phyloP scores from a whole-genome alignment of 805 yeast genomes.

The Phaffomyces antillensis region DNA sequence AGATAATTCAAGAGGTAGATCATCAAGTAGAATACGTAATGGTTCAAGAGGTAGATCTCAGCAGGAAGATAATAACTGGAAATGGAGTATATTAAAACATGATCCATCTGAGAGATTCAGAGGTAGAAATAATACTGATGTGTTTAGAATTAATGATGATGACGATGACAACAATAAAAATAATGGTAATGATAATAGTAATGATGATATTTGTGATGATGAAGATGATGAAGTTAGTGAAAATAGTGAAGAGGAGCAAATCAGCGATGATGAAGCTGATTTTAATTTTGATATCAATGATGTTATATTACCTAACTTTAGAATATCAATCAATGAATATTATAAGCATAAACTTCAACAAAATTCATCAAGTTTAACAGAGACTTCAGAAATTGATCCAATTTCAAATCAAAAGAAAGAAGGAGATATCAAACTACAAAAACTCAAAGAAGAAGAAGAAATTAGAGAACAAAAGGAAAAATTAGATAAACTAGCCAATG shows the following conservation, averaged over 20 bases:
- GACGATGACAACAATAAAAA: slow-evolving; percentile 17
- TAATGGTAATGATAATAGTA: slow-evolving; percentile 16
- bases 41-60: slow-evolving; percentile 23
- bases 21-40: slow-evolving; percentile 14
- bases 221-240: slow-evolving; percentile 21
- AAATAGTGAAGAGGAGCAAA: slow-evolving; percentile 47
- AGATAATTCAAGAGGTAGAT: slow-evolving; percentile 8
- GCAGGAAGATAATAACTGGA: slow-evolving; percentile 25
- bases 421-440: background rate
- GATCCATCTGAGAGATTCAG: slow-evolving; percentile 65
- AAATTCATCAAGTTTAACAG: slow-evolving; percentile 6
- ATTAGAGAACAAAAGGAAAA: slow-evolving; percentile 6
- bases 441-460: slow-evolving; percentile 1
- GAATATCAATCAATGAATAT: slow-evolving; percentile 28
- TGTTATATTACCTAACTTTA: slow-evolving; percentile 22
- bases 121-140: slow-evolving; percentile 10
- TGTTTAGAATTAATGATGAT: slow-evolving; percentile 9
- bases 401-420: background rate
- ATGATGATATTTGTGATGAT: slow-evolving; percentile 12
- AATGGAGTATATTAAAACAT: slow-evolving; percentile 62
- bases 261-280: slow-evolving; percentile 42
- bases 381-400: background rate
- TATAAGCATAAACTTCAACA: slow-evolving; percentile 12
- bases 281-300: slow-evolving; percentile 31
- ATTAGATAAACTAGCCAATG: background rate